Percentiles rank a stretch among this genome's conserved stretches.
Conservation (phyloP, 345 rosid species). For the Brassica carinata region DNA sequence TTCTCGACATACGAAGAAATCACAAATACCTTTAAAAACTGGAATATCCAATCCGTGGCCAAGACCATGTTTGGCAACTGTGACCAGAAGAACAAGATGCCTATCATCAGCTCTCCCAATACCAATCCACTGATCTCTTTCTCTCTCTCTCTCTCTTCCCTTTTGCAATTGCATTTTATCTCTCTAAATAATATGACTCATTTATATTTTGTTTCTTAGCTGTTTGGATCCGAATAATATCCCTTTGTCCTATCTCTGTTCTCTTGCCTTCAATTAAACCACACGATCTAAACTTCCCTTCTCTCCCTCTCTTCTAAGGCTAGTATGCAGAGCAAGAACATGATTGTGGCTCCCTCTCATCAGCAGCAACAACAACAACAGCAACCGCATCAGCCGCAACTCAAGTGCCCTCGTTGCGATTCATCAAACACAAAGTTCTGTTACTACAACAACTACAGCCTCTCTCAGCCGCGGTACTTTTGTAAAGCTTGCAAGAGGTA, state of each 20-base stretch:
- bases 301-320: constrained; percentile 22
- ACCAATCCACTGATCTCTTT: constrained; percentile 59
- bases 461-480: constrained; percentile 68
- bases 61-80: constrained; percentile 34
- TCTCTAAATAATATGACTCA: constrained; percentile 52
- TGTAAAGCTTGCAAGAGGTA: constrained; percentile 79
- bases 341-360: constrained; percentile 52
- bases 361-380: constrained; percentile 32
- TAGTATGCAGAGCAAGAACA: constrained; percentile 50
- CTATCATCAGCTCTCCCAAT: constrained; percentile 65
- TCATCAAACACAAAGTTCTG: constrained; percentile 76
- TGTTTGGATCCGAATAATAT: constrained; percentile 52
- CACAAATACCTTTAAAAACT: no score
- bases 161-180: constrained; percentile 1
- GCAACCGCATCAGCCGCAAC: constrained; percentile 44
- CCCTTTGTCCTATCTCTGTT: constrained; percentile 15
- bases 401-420: constrained; percentile 78
- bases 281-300: constrained; percentile 39
- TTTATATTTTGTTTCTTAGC: constrained; percentile 51
- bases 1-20: no score
- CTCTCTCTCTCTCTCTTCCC: constrained; percentile 27
- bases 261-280: constrained; percentile 40
- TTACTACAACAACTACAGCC: constrained; percentile 80
- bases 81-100: constrained; percentile 52
- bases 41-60: no score